These are phyloP conservation scores for Datisca glomerata DNA, from an alignment of 306 rosid species.

Conservation along the genomic window DNA sequence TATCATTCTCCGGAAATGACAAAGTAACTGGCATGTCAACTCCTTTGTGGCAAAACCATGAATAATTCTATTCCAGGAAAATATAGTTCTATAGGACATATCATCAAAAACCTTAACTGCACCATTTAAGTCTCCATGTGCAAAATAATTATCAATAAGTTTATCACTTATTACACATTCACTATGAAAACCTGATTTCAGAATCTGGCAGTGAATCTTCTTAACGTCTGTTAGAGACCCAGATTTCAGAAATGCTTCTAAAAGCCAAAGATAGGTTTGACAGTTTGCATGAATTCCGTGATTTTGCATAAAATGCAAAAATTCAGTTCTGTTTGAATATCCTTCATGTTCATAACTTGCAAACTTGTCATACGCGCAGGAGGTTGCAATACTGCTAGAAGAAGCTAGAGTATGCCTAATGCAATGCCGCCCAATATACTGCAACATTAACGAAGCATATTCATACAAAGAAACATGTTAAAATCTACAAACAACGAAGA, in stretches of 20 bases:
- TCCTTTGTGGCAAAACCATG: conserved; percentile 24
- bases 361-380: conserved; percentile 20
- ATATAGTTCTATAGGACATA: conserved; percentile 25
- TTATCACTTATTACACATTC: conserved; percentile 30
- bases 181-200: conserved; percentile 47
- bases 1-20: conserved; percentile 39
- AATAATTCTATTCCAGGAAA: conserved; percentile 59
- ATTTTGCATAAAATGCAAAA: conserved; percentile 51
- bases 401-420: conserved; percentile 22
- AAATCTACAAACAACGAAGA: no score
- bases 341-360: conserved; percentile 17
- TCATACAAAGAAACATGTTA: no score
- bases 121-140: conserved; percentile 27
- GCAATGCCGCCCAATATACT: conserved; percentile 20
- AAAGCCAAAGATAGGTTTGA: conserved; percentile 60
- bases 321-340: conserved; percentile 24
- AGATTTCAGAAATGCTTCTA: conserved; percentile 45
- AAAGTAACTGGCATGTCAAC: conserved; percentile 19
- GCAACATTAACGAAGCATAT: conserved; percentile 26
- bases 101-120: conserved; percentile 52
- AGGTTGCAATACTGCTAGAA: conserved; percentile 23
- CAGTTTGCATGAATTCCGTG: conserved; percentile 60
- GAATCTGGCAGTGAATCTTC: conserved; percentile 60
- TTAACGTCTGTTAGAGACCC: conserved; percentile 32
- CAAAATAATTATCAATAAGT: conserved; percentile 36